phyloP scores from a whole-genome alignment of 345 rosid genomes.

The Trapa bicornis region DNA sequence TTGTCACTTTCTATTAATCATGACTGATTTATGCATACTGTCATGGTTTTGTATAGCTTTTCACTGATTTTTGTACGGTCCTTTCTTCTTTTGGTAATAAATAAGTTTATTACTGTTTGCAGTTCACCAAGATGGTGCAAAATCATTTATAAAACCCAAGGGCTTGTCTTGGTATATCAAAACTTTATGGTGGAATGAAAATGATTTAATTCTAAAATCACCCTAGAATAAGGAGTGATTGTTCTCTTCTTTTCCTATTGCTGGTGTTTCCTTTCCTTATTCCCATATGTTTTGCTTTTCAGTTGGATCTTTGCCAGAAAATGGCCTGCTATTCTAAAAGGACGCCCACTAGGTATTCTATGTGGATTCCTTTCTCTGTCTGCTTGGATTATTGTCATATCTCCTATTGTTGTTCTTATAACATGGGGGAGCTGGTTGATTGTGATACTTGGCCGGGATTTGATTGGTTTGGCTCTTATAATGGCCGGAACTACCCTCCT shows the following conservation, averaged over 20 bases:
- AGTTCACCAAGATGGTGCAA: no score
- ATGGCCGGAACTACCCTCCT: slow-evolving; percentile 90
- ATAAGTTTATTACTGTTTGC: no score
- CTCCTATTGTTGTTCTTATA: slow-evolving; percentile 73
- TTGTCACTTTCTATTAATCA: no score
- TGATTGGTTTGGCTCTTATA: slow-evolving; percentile 45
- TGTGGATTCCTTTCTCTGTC: slow-evolving; percentile 58
- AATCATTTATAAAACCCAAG: no score
- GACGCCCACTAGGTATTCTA: slow-evolving; percentile 54
- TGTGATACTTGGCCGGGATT: slow-evolving; percentile 61
- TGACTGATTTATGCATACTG: no score
- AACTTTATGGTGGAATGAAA: no score
- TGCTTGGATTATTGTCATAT: slow-evolving; percentile 74
- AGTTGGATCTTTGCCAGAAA: slow-evolving; percentile 4
- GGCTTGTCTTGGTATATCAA: no score
- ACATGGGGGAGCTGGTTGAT: slow-evolving; percentile 87
- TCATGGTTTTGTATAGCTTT: no score
- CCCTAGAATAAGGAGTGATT: background rate
- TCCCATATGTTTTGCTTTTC: background rate
- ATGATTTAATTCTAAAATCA: no score
- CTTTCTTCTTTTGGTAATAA: no score
- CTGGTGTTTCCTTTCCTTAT: background rate
- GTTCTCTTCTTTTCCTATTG: background rate
- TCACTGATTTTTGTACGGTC: no score
- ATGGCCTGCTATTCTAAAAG: slow-evolving; percentile 2